A percentile compares a stretch with the other conserved stretches of the same genome.
Conservation (phyloP, 257 asterid species). For the Leptodermis oblonga region DNA sequence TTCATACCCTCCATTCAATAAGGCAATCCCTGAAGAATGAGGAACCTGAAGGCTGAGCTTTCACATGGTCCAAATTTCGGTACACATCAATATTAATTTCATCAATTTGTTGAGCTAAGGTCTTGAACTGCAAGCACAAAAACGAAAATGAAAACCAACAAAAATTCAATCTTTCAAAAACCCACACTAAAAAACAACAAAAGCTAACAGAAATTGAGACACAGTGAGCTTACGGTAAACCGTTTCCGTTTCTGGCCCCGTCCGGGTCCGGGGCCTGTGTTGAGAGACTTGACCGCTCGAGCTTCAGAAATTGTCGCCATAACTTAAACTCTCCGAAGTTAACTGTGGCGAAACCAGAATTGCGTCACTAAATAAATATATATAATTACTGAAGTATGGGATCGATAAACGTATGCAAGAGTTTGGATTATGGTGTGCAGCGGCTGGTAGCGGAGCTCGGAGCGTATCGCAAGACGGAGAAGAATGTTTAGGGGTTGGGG, state of each 20-base stretch:
- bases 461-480: too few species aligned
- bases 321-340: too few species aligned
- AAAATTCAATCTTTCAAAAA: constrained; percentile 5
- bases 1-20: constrained; percentile 69
- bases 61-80: constrained; percentile 56
- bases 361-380: too few species aligned
- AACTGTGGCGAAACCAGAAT: too few species aligned
- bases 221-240: constrained; percentile 55
- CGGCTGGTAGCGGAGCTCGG: too few species aligned
- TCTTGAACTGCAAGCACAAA: constrained; percentile 49
- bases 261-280: constrained; percentile 50
- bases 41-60: constrained; percentile 75
- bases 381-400: too few species aligned
- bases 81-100: constrained; percentile 71
- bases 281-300: constrained; percentile 71
- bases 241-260: too few species aligned
- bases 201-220: background rate
- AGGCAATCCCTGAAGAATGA: constrained; percentile 78
- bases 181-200: constrained; percentile 4
- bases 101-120: constrained; percentile 51
- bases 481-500: too few species aligned
- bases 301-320: constrained; percentile 77
- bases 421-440: too few species aligned
- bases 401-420: too few species aligned
- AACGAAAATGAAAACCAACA: too few species aligned